Base-by-base conservation (phyloP, 1,284 basidiomycete genomes). In the Cutaneotrichosporon spelunceum region DNA sequence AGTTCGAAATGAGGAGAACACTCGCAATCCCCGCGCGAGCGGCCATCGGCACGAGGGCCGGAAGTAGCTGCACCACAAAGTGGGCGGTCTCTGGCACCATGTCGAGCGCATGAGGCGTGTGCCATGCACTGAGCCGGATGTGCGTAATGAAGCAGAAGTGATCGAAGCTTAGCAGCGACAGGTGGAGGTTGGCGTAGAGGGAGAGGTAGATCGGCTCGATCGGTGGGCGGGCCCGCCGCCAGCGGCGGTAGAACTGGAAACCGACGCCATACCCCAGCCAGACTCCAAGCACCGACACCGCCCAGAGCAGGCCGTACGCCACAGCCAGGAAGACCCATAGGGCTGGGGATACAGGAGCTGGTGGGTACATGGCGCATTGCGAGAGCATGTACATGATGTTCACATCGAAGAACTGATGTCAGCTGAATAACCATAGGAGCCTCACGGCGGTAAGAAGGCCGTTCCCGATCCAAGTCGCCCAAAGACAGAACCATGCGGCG, bases 191-290 rank as follows among this genome's bases (percentile, higher is more conserved):
- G 5, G 85, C 89, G 7, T 89, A 82, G 1, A 89, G 82, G 2
- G 90, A 92, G 57, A 90, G 81, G 76, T 92, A 92, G 64, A 93
- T 85, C 8, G 89, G 88, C 56, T 88, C 81, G 62, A 93, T 87
- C 21, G 86, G 80, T 1, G 91, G 91, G 48, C 89, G 88, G 90
- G 89, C 88, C 69, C 87, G 82, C 67, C 90, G 84, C 91, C 91
- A 93, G 62, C 88, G 81, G 61, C 90, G 82, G 68, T 83, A 83
- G 75, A 90, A 92, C 50, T 87, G 89, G 74, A 87, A 93, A 36
- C 89, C 79, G 50, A 90, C 74, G 68, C 92, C 90, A 78, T 91
- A 92, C 27, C 89, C 76, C 64, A 92, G 72, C 72, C 88, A 85
- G n/a, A 93, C 84, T n/a, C 84, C 83, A 58, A 90, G 7, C 10